These are phyloP conservation scores for Parafenestella ontariensis DNA, from an alignment of 2,329 filamentous ascomycete genomes.

Conservation along the genomic window DNA sequence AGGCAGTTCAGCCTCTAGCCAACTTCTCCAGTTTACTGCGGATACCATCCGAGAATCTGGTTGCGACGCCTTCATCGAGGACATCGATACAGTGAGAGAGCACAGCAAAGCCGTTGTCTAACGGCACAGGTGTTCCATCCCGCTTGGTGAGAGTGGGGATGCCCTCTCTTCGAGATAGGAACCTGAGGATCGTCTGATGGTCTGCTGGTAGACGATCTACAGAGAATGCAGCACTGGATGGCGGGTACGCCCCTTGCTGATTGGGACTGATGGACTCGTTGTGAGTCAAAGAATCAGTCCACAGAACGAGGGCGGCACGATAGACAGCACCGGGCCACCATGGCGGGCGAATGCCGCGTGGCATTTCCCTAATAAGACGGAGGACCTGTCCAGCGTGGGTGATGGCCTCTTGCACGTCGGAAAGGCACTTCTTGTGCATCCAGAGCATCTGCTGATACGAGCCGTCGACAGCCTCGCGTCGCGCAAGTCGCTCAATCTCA, in stretches of 20 bases:
- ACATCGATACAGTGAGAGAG: conserved; percentile 61
- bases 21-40: conserved; percentile 60
- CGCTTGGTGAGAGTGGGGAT: conserved; percentile 59
- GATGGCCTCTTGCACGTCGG: conserved; percentile 67
- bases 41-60: conserved; percentile 63
- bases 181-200: conserved; percentile 59
- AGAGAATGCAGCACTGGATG: conserved; percentile 52
- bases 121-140: conserved; percentile 56
- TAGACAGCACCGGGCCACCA: conserved; percentile 78
- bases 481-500: conserved; percentile 70
- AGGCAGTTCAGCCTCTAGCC: conserved; percentile 33
- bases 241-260: conserved; percentile 46
- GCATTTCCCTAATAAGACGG: conserved; percentile 67
- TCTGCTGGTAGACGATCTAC: conserved; percentile 60
- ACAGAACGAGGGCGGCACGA: conserved; percentile 57
- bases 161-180: conserved; percentile 62
- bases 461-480: conserved; percentile 65
- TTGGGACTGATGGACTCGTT: conserved; percentile 53
- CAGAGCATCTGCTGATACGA: conserved; percentile 63
- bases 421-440: conserved; percentile 68
- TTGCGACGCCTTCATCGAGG: conserved; percentile 60
- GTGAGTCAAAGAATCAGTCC: conserved; percentile 63
- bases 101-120: conserved; percentile 58
- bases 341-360: conserved; percentile 65
- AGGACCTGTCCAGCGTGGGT: conserved; percentile 74